phyloP scores from a whole-genome alignment of 192 early-diverging fungal genomes.

The Thamnidium elegans region DNA sequence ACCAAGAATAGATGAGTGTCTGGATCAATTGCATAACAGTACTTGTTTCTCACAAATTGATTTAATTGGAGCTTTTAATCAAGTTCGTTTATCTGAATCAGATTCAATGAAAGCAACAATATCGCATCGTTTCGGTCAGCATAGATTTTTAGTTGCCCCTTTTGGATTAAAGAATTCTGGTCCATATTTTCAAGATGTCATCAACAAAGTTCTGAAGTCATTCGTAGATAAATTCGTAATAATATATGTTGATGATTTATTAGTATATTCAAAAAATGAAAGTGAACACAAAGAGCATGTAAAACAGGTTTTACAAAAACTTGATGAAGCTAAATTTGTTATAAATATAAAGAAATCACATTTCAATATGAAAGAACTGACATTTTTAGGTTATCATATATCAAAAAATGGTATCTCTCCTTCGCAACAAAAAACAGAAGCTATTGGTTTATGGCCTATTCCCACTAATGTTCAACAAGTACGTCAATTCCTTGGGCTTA shows the following conservation, averaged over 20 bases:
- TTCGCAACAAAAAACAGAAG: conserved; percentile 24
- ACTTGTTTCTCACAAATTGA: conserved; percentile 46
- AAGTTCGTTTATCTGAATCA: conserved; percentile 31
- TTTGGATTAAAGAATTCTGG: conserved; percentile 34
- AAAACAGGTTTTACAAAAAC: conserved; percentile 8
- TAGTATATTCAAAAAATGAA: conserved; percentile 31
- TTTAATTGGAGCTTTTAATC: conserved; percentile 42
- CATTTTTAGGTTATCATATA: conserved; percentile 34
- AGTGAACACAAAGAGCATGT: conserved; percentile 37
- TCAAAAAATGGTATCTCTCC: conserved; percentile 25
- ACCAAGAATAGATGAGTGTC: neutral
- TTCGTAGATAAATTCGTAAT: conserved; percentile 19
- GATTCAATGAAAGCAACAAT: conserved; percentile 44
- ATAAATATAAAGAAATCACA: conserved; percentile 14
- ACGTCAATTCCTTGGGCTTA: conserved; percentile 23
- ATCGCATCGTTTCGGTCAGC: conserved; percentile 15
- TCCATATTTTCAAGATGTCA: conserved; percentile 18
- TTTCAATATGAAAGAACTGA: conserved; percentile 13
- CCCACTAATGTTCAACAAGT: conserved; percentile 22
- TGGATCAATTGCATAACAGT: neutral
- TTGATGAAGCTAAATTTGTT: conserved; percentile 19
- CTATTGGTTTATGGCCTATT: conserved; percentile 16
- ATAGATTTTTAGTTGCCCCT: conserved; percentile 22
- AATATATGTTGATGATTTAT: conserved; percentile 46
- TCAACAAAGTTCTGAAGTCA: conserved; percentile 11